Evolutionary conservation across 2,329 filamentous ascomycete genomes (phyloP), one percentile per base, ranked within the genome.

Genomic region (Zymoseptoria ardabiliae): DNA sequence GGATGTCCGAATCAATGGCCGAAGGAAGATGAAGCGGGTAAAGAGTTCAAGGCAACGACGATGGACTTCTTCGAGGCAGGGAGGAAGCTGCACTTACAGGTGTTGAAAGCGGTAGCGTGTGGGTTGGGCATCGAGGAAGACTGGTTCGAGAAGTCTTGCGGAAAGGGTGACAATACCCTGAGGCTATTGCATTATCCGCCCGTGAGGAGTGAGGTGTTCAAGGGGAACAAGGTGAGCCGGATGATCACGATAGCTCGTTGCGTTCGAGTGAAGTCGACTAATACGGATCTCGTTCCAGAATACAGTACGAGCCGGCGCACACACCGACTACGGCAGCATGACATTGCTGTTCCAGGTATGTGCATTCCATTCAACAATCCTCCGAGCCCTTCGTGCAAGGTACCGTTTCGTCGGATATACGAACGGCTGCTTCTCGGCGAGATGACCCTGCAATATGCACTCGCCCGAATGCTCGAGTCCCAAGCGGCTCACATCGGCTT

Each of bases 1-100:
- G 83, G 78, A 0, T 77, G 81, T 55, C 87, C 90, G 0, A 97
- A 97, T 70, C 85, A 83, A 63, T 97, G 92, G 92, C 92, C 86
- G 0, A 79, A 62, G 68, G 79, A 85, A 87, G 68, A 72, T 50
- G 64, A 61, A n/a, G 68, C 68, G 57, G 92, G 89, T 1, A 84
- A 84, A 59, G 76, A 78, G 63, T 92, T 93, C 77, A 86, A 84
- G 68, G 68, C 77, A n/a, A 81, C 81, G 19, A 96, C 96, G 90
- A 72, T 85, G 54, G 74, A 74, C 3, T 97, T 97, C 74, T 89
- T 88, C 66, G 80, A 80, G n/a, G 79, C 80, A 61, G 95, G 91
- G 74, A 89, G 91, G 72, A 72, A 76, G 13, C 73, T 97, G 58
- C 89, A 97, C 73, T 78, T 84, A 25, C 79, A 91, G 76, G 92